These are phyloP conservation scores for Kwoniella dejecticola DNA, from an alignment of 768 basidiomycete species.

Conservation along the genomic window DNA sequence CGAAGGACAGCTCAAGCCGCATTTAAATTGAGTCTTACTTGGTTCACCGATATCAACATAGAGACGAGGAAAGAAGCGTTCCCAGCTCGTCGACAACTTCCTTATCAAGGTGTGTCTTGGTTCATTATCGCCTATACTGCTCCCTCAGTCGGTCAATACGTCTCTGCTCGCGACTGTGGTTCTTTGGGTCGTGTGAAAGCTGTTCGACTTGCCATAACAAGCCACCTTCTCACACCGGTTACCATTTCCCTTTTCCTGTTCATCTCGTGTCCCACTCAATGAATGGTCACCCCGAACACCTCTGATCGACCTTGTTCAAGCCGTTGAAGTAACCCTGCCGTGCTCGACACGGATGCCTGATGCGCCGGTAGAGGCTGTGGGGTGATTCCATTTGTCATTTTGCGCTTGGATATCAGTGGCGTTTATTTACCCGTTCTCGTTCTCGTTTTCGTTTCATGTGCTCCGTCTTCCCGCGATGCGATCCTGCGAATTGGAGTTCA, in stretches of 20 bases:
- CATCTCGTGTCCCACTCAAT: not conserved
- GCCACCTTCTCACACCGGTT: slow-evolving; percentile 6
- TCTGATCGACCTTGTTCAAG: too few relatives aligned
- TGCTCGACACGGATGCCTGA: too few relatives aligned
- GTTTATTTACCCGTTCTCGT: slow-evolving; percentile 1
- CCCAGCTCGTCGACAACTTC: not conserved
- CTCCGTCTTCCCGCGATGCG: not conserved
- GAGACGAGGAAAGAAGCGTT: not conserved
- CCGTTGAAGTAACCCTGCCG: too few relatives aligned
- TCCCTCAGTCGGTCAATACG: too few relatives aligned
- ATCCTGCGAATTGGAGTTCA: not conserved
- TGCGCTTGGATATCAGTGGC: slow-evolving; percentile 7
- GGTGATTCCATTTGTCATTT: too few relatives aligned
- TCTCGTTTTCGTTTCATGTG: slow-evolving; percentile 6
- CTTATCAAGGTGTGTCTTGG: not conserved
- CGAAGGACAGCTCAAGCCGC: not conserved
- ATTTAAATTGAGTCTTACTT: too few relatives aligned
- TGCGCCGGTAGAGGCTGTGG: too few relatives aligned
- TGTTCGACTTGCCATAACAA: too few relatives aligned
- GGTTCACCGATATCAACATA: not conserved
- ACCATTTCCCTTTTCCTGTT: not conserved
- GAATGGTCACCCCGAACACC: not conserved
- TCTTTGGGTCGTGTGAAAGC: too few relatives aligned
- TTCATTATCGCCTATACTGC: not conserved
- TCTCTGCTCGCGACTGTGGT: too few relatives aligned